phyloP scores from a whole-genome alignment of 2,329 filamentous ascomycete genomes.

The Fusarium sp. region DNA sequence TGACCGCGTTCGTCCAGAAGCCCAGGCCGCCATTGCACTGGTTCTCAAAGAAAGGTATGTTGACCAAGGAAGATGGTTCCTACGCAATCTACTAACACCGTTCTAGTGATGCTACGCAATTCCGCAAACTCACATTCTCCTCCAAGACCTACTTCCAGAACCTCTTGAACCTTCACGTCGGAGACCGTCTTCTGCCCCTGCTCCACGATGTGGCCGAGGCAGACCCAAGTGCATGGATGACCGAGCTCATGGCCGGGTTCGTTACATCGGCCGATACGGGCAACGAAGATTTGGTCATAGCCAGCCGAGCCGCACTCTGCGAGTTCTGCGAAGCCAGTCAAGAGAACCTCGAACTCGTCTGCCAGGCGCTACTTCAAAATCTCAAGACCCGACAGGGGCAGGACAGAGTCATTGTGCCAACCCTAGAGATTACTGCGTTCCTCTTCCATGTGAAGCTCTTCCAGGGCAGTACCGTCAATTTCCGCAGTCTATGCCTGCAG shows the following conservation, averaged over 20 bases:
- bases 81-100: conserved; percentile 35
- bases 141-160: conserved; percentile 68
- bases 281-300: conserved; percentile 78
- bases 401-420: conserved; percentile 79
- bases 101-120: conserved; percentile 47
- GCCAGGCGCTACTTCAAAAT: conserved; percentile 63
- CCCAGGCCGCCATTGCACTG: conserved; percentile 64
- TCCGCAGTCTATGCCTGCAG: conserved; percentile 72
- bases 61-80: background rate
- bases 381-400: conserved; percentile 64
- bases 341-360: conserved; percentile 56
- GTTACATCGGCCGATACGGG: conserved; percentile 81
- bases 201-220: conserved; percentile 49
- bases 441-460: conserved; percentile 73
- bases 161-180: conserved; percentile 60
- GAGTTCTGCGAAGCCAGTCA: conserved; percentile 59
- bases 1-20: conserved; percentile 81
- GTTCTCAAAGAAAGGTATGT: conserved; percentile 59
- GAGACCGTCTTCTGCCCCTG: conserved; percentile 49
- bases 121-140: conserved; percentile 61
- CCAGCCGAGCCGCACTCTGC: conserved; percentile 72
- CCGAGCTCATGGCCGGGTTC: conserved; percentile 71
- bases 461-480: conserved; percentile 53
- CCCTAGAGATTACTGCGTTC: conserved; percentile 81
- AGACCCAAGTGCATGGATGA: conserved; percentile 54